Conservation (phyloP, 805 yeast genomes). For the Hanseniaspora mollemarum region DNA sequence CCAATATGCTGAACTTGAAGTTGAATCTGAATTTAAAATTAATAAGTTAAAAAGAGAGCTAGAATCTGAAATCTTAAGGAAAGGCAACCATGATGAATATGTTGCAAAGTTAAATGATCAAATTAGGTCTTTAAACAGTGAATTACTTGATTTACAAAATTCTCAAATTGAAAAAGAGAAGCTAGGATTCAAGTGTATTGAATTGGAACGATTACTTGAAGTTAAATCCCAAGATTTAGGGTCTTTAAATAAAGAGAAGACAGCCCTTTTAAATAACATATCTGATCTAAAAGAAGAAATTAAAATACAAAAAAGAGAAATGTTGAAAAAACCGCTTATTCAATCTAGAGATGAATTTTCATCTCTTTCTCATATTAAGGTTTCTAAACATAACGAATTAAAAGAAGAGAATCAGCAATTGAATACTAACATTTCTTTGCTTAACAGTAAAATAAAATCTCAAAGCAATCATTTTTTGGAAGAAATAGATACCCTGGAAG, state of each 20-base stretch:
- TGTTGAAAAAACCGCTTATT: not conserved
- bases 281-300: not conserved
- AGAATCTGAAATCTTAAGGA: slow-evolving; percentile 7
- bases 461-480: not conserved
- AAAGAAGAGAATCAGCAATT: slow-evolving; percentile 2
- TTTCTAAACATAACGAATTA: not conserved
- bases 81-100: slow-evolving; percentile 16
- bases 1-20: slow-evolving; percentile 21
- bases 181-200: not conserved
- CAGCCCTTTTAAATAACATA: not conserved
- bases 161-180: not conserved
- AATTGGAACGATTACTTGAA: not conserved
- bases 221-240: not conserved
- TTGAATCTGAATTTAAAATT: slow-evolving; percentile 16
- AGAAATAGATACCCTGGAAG: slow-evolving; percentile 1
- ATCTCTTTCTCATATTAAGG: not conserved
- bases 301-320: not conserved
- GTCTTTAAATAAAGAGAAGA: not conserved
- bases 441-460: not conserved
- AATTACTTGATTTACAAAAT: slow-evolving; percentile 16
- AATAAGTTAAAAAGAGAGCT: not conserved
- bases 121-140: slow-evolving; percentile 11
- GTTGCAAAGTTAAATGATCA: slow-evolving; percentile 16
- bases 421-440: not conserved
- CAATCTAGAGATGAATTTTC: not conserved